Evolutionary conservation across 108 stramenopile genomes (phyloP), one percentile per base, ranked within the genome.

Genomic region (Cylindrotheca fusiformis): DNA sequence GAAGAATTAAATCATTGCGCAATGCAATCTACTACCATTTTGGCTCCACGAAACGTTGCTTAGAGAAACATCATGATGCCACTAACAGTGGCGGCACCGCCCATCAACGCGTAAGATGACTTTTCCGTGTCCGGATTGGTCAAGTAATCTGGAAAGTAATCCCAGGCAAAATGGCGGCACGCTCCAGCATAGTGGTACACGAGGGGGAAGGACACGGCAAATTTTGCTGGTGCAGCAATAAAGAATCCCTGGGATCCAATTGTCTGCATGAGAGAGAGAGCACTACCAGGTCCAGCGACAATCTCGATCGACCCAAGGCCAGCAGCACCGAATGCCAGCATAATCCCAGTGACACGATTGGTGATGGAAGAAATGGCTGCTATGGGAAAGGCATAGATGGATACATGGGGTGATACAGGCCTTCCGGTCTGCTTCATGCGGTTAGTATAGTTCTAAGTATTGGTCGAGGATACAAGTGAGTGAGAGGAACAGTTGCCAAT

Each of bases 321-420:
- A 26, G 69, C 74, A 36, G 75, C 76, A 29, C 96, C 97, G 51
- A 88, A 82, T 2, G 89, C 77, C 21, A 97, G 76, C 41, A 69
- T 66, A 32, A 84, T 79, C 2, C 97, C 97, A 17, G 96, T 98
- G 41, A 95, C 87, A 36, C 97, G 95, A 55, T 93, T 96, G 47
- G 93, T 83, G 75, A 97, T 96, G 50, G 89, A 91, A 8, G 91
- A 65, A 21, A 97, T 23, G 33, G 96, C 96, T 14, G 65, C 82
- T 2, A 91, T 74, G 29, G 97, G 97, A 67, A 96, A 97, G 36
- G 86, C 61, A 69, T 97, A 98, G 57, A 97, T 96, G 63, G 88
- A 90, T 26, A 98, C 94, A 72, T 98, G 97, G 22, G 97, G 97
- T 32, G 85, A 87, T 14, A 97, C 88, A 28, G 96, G 96, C 26